Evolutionary conservation across 768 basidiomycete species (phyloP).

Genomic region (Lyophyllum semitale): DNA sequence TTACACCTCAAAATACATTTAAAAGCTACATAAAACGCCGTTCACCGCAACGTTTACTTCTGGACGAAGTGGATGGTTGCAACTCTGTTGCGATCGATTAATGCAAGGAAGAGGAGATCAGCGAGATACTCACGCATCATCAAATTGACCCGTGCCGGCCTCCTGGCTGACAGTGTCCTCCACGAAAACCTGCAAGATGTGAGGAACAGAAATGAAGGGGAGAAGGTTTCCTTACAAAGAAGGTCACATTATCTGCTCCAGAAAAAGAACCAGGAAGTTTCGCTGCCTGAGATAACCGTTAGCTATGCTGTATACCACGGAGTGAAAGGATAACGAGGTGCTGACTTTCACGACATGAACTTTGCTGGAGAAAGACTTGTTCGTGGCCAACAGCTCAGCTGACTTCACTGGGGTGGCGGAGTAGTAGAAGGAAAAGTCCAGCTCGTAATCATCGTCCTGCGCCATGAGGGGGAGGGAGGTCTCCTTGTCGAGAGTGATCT

Average conservation of each 20-base stretch:
- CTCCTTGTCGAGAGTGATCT: conserved; percentile 3
- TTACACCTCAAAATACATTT: not conserved
- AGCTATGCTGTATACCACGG: not conserved
- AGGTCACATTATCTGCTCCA: conserved; percentile 5
- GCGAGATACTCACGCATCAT: conserved; percentile 8
- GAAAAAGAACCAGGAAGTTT: conserved; percentile 1
- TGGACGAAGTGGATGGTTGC: conserved; percentile 9
- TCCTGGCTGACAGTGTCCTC: conserved; percentile 8
- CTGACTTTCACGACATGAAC: conserved; percentile 9
- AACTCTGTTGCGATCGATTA: not conserved
- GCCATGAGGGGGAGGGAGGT: conserved; percentile 6
- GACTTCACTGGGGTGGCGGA: not conserved
- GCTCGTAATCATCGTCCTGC: conserved; percentile 1
- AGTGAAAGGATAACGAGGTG: not conserved
- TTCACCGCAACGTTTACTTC: not conserved
- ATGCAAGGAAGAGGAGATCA: not conserved
- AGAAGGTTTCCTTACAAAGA: not conserved
- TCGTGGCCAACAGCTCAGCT: not conserved
- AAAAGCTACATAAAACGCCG: not conserved
- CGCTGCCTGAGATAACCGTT: not conserved
- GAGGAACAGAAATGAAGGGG: not conserved
- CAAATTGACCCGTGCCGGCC: conserved; percentile 7
- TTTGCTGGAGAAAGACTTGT: conserved; percentile 1
- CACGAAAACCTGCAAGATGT: conserved; percentile 10
- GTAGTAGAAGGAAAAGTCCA: conserved; percentile 12